Base-by-base conservation (phyloP, 2,329 filamentous ascomycete genomes). In the Exophiala aquamarina region DNA sequence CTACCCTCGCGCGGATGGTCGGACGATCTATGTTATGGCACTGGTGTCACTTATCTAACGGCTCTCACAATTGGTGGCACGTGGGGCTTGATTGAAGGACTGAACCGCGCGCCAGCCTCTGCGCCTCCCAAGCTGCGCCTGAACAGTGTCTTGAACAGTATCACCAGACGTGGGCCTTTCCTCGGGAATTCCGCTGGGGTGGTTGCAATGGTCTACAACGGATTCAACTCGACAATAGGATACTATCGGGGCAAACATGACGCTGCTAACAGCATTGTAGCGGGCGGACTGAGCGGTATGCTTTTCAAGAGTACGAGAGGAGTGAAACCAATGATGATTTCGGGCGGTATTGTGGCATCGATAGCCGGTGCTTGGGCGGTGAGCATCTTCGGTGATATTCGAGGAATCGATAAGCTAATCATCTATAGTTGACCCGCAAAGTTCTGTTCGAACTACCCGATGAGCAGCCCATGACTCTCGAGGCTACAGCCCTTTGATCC, bases 1-100 rank as follows among this genome's bases (percentile, higher is more conserved):
- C 81, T 98, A 44, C 93, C 94, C 34, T 96, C 91, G 47, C 86
- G 93, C 68, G 93, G 93, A 66, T 98, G 95, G 83, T 95, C 91
- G 52, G 93, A 98, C 66, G 93, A 98, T 69, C 82, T 98, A 50
- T 97, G 93, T 73, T 98, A 98, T 69, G 93, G 94, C 64, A 94
- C 93, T 17, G 93, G 93, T 61, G 84, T 92, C 54, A 95, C 90
- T 65, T 98, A 98, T 67, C 77, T 98, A 51, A 76, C 87, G n/a
- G 93, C 87, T 5, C 75, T 98, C 61, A 80, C 86, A 32, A 66
- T 94, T 58, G 93, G 93, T 68, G 93, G 93, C 58, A 84, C 82
- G 47, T 97, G 92, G 92, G 93, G 93, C 53, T 70, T 98, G 59
- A 85, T 87, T 57, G 93, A 98, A 71, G 93, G 93, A 9, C 72